phyloP scores from a whole-genome alignment of 371 early-diverging fungal species.

The Mortierella sp. region DNA sequence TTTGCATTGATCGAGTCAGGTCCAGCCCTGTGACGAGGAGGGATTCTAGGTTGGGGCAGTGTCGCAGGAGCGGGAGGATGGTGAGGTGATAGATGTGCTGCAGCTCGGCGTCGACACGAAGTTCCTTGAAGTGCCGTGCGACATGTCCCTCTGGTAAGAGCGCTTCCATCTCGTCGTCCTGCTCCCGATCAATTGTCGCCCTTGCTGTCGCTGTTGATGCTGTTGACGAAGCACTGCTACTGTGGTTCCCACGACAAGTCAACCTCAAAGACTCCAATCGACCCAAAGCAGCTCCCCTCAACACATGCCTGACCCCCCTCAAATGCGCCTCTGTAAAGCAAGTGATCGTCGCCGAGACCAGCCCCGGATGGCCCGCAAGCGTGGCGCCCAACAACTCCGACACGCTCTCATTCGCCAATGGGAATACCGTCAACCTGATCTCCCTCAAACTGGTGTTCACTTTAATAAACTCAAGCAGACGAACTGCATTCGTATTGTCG shows the following conservation, averaged over 20 bases:
- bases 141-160: conserved; percentile 13
- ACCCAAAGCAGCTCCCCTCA: conserved; percentile 19
- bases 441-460: conserved; percentile 24
- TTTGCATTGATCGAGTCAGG: neutral
- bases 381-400: conserved; percentile 21
- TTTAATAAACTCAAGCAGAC: conserved; percentile 27
- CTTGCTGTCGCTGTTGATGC: neutral
- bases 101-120: conserved; percentile 24
- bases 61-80: conserved; percentile 20
- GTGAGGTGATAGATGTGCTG: neutral
- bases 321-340: conserved; percentile 22
- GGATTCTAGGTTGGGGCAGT: conserved; percentile 23
- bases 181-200: neutral
- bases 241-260: conserved; percentile 4
- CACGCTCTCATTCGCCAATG: conserved; percentile 14
- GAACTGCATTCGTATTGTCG: conserved; percentile 32
- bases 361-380: conserved; percentile 18
- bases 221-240: neutral
- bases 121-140: conserved; percentile 16
- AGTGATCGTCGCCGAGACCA: conserved; percentile 18
- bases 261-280: conserved; percentile 19
- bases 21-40: conserved; percentile 17
- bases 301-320: conserved; percentile 20
- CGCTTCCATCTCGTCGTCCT: neutral
- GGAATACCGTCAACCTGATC: conserved; percentile 32